Percentiles rank a stretch among this genome's conserved stretches.
phyloP scores from a whole-genome alignment of 1,284 basidiomycete genomes.

The Moesziomyces globuligerus region DNA sequence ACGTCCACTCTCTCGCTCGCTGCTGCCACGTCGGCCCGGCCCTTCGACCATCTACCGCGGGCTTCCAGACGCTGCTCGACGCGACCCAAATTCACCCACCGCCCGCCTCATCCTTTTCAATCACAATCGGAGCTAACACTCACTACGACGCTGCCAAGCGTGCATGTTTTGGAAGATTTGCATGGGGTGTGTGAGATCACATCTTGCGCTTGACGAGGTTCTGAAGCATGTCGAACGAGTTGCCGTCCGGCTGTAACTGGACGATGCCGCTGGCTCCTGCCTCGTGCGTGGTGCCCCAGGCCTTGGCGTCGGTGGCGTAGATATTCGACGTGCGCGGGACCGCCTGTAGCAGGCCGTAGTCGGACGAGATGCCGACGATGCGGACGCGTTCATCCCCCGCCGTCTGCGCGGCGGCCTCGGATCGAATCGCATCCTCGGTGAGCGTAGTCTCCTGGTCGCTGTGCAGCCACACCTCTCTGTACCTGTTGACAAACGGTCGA shows the following conservation, averaged over 20 bases:
- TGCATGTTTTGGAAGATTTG: too few species aligned
- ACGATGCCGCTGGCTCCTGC: constrained; percentile 59
- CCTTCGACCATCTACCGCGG: constrained; percentile 28
- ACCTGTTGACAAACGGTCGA: constrained; percentile 69
- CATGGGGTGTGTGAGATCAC: constrained; percentile 12
- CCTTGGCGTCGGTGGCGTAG: constrained; percentile 26
- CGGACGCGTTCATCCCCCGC: constrained; percentile 71
- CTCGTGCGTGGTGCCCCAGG: constrained; percentile 44
- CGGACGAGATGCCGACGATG: constrained; percentile 85
- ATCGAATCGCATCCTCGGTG: constrained; percentile 26
- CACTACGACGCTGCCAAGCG: too few species aligned
- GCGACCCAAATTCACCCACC: background rate
- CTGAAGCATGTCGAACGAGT: constrained; percentile 94
- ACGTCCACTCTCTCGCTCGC: constrained; percentile 7
- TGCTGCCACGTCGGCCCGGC: constrained; percentile 18
- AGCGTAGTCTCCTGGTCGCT: constrained; percentile 70
- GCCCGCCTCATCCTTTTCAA: background rate
- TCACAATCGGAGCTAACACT: too few species aligned
- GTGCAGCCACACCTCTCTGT: constrained; percentile 87
- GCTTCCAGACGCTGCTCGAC: constrained; percentile 32
- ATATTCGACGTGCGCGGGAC: constrained; percentile 70
- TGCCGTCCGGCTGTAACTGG: constrained; percentile 89
- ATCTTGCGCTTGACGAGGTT: constrained; percentile 81
- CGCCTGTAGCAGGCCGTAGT: constrained; percentile 87
- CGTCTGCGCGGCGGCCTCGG: background rate